A percentile compares a stretch with the other conserved stretches of the same genome.
Evolutionary conservation across 768 basidiomycete species (phyloP).

Genomic region (Pulveroboletus sp.): DNA sequence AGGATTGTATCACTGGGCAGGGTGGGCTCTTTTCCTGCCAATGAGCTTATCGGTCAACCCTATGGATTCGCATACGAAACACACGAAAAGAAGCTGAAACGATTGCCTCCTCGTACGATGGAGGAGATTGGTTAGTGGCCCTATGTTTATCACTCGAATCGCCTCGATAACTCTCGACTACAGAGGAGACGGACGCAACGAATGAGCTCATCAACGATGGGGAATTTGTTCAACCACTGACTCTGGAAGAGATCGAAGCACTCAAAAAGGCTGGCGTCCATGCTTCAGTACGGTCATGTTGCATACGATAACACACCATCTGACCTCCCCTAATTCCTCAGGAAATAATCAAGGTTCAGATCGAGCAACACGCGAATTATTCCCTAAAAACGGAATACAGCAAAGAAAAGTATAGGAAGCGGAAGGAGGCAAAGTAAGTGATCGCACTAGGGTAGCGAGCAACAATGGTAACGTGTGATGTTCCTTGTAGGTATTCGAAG

Average conservation of each 20-base stretch:
- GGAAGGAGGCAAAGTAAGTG: constrained; percentile 92
- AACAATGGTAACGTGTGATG: background rate
- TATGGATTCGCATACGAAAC: constrained; percentile 93
- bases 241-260: constrained; percentile 76
- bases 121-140: constrained; percentile 69
- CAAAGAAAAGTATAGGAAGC: constrained; percentile 96
- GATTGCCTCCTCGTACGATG: constrained; percentile 57
- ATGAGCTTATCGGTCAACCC: constrained; percentile 74
- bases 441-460: background rate
- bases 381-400: constrained; percentile 95
- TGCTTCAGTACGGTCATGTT: constrained; percentile 53
- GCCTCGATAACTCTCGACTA: constrained; percentile 1
- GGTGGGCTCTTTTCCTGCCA: constrained; percentile 77
- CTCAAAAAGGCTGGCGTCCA: constrained; percentile 80
- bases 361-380: constrained; percentile 88
- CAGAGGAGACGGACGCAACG: constrained; percentile 96
- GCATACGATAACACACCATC: background rate
- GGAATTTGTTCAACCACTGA: constrained; percentile 77
- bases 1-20: constrained; percentile 78
- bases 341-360: constrained; percentile 95
- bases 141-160: background rate
- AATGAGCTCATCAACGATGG: constrained; percentile 94
- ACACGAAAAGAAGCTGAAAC: constrained; percentile 59
- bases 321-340: constrained; percentile 33
- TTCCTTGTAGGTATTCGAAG: constrained; percentile 68